Base-by-base conservation (phyloP, 2,329 filamentous ascomycete species). In the Monosporascus ibericus region DNA sequence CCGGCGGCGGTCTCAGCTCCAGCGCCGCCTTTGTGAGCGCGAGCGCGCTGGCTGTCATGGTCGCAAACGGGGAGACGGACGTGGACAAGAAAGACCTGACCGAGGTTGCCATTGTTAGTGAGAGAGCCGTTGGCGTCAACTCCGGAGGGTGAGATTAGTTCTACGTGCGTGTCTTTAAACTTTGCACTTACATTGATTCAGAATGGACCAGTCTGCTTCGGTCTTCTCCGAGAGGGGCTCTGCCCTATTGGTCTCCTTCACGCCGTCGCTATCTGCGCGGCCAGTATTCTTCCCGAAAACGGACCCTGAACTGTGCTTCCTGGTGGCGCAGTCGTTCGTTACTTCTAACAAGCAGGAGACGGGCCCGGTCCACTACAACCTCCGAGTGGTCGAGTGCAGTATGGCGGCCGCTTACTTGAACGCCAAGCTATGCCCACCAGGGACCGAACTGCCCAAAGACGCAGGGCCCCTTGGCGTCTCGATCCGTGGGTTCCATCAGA, bases 161-260 rank as follows among this genome's bases (percentile, higher is more conserved):
- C 7, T 24, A 42, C 25, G 27, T 44, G 25, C 22, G 25, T 38
- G 9, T 44, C 65, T 69, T 58, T 57, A 30, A 20, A 20, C 44
- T 38, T 37, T 47, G 27, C 52, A 1, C 44, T 52, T 27, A 51
- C 53, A 39, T 40, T 44, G 25, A 34, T 52, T 55, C 56, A 90
- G 92, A 52, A 97, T 99, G 94, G 94, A 99, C 66, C 94, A 99
- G 74, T 86, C 91, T 15, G 94, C 94, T 36, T 97, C 92, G 0
- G 92, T 99, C 58, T 94, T 99, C 72, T 92, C 91, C 0, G 80
- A 90, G 63, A 85, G 86, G 59, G 92, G 90, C 48, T 89, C 88
- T 39, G 91, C 94, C 9, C 82, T 96, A 44, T 92, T 95, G 67
- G 92, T 96, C 54, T 88, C 87, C 9, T 99, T 99, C 74, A 84